Evolutionary conservation across 441 rosid species (phyloP).

Genomic region (Mallotus repandus): DNA sequence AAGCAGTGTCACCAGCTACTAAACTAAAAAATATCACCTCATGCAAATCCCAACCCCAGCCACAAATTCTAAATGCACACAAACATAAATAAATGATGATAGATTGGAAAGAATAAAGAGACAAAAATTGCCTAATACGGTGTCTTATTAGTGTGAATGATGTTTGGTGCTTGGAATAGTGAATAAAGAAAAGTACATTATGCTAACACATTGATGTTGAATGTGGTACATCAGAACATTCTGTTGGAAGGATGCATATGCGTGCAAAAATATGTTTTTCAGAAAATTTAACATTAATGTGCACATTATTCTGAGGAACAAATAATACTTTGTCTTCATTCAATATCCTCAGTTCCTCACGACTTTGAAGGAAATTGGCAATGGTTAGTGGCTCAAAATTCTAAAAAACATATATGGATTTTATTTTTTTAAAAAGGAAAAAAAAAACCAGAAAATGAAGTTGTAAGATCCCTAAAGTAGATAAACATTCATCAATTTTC

Average conservation of each 20-base stretch:
- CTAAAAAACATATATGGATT: not conserved
- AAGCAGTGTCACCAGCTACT: not conserved
- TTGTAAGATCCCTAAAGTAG: not conserved
- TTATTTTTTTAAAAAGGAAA: no score
- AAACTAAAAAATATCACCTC: not conserved
- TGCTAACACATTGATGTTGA: not conserved
- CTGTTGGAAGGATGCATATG: not conserved
- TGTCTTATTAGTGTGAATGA: not conserved
- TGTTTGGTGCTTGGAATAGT: not conserved
- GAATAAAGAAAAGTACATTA: not conserved
- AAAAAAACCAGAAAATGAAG: not conserved
- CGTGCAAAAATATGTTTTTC: not conserved
- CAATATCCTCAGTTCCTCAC: not conserved
- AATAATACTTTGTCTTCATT: not conserved
- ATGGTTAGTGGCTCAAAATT: no score
- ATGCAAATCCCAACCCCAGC: not conserved
- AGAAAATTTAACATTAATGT: not conserved
- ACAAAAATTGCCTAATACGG: not conserved
- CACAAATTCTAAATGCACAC: not conserved
- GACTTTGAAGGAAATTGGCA: not conserved
- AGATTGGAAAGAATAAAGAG: not conserved
- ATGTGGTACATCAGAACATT: not conserved
- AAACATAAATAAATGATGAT: not conserved
- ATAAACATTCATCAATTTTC: not conserved
- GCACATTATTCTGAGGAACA: not conserved